Percentiles rank a stretch among this genome's conserved stretches.
These are phyloP conservation scores for Neonectria punicea DNA, from an alignment of 2,329 filamentous ascomycete species.

Conservation along the genomic window DNA sequence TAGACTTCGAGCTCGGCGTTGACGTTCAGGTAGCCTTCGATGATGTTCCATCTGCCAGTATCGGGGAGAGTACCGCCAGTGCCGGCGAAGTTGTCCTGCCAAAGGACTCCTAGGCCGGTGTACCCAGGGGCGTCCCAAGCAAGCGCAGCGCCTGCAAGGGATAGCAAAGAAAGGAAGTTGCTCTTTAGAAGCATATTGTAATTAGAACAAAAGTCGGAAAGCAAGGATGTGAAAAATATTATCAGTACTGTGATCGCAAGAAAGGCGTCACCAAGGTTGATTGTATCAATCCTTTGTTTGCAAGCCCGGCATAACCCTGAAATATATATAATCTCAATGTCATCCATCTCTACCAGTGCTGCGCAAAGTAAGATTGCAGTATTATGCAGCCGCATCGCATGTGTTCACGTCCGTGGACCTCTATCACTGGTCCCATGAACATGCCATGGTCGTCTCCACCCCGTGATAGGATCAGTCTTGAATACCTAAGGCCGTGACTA, in stretches of 20 bases:
- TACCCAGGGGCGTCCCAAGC: slow-evolving; percentile 48
- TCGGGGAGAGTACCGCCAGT: slow-evolving; percentile 49
- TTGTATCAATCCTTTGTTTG: not conserved
- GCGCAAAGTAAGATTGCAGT: not conserved
- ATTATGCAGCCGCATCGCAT: not conserved
- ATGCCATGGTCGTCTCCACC: not conserved
- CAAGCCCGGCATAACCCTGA: not conserved
- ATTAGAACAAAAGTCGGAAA: not conserved
- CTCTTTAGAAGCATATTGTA: not conserved
- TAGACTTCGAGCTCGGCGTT: slow-evolving; percentile 62
- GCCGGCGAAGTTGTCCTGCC: slow-evolving; percentile 58
- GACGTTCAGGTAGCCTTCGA: slow-evolving; percentile 51
- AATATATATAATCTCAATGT: not conserved
- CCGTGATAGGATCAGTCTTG: not conserved
- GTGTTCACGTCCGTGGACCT: not conserved
- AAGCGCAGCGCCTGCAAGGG: not conserved
- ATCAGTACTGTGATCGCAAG: not conserved
- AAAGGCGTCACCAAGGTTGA: not conserved
- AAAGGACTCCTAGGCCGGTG: slow-evolving; percentile 53
- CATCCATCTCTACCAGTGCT: not conserved
- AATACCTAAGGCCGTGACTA: not conserved
- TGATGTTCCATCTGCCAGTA: slow-evolving; percentile 56
- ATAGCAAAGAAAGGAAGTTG: not conserved
- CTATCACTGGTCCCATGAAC: not conserved
- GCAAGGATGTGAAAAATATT: not conserved